phyloP scores from a whole-genome alignment of 2,329 filamentous ascomycete species.

The Coniochaeta ligniaria region DNA sequence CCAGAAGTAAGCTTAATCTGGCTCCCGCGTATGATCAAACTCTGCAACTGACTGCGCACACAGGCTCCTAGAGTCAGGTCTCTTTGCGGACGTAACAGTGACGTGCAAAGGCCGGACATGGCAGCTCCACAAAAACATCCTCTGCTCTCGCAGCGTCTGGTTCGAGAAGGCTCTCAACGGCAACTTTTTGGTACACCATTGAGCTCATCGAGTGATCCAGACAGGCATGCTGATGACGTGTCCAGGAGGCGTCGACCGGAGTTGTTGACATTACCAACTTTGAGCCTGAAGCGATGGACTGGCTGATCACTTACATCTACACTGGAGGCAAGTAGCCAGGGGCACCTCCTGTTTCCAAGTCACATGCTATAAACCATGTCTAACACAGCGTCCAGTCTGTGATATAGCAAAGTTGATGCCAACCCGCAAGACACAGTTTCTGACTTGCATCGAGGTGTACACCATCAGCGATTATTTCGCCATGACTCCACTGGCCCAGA shows the following conservation, averaged over 20 bases:
- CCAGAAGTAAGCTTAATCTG: slow-evolving; percentile 4
- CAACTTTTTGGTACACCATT: slow-evolving; percentile 6
- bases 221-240: not conserved
- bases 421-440: slow-evolving; percentile 10
- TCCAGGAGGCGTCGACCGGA: slow-evolving; percentile 11
- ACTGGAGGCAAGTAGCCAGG: slow-evolving; percentile 12
- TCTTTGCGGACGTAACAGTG: slow-evolving; percentile 15
- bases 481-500: slow-evolving; percentile 7
- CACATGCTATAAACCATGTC: not conserved
- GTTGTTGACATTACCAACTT: slow-evolving; percentile 14
- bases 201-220: not conserved
- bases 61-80: slow-evolving; percentile 12
- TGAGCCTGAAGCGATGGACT: slow-evolving; percentile 10
- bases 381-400: slow-evolving; percentile 4
- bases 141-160: slow-evolving; percentile 16
- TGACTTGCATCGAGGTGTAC: slow-evolving; percentile 12
- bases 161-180: slow-evolving; percentile 17
- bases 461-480: slow-evolving; percentile 14
- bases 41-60: not conserved
- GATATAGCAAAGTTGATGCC: slow-evolving; percentile 9
- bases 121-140: slow-evolving; percentile 16
- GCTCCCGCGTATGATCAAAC: too few relatives aligned
- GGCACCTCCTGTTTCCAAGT: not conserved
- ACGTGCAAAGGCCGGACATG: slow-evolving; percentile 14
- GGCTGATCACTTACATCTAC: slow-evolving; percentile 16